Percentiles rank a stretch among this genome's conserved stretches.
These are phyloP conservation scores for Mucor circinelloides DNA, from an alignment of 371 early-diverging fungal species.

Conservation along the genomic window DNA sequence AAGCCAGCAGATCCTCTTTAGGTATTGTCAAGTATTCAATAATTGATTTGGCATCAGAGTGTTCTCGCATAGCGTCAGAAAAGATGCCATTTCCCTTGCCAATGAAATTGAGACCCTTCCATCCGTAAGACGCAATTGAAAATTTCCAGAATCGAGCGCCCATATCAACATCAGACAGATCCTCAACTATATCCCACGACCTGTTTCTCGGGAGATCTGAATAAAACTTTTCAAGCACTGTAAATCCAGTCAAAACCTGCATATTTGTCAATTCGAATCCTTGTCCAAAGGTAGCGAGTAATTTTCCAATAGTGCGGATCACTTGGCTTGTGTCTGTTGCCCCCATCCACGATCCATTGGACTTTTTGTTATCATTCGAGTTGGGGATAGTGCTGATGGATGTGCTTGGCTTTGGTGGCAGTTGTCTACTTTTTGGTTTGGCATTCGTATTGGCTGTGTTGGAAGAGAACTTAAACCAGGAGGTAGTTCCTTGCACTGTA, in stretches of 20 bases:
- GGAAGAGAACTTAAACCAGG: not conserved
- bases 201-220: slow-evolving; percentile 45
- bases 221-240: slow-evolving; percentile 68
- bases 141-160: slow-evolving; percentile 65
- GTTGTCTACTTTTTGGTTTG: not conserved
- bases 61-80: slow-evolving; percentile 68
- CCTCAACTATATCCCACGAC: slow-evolving; percentile 42
- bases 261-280: slow-evolving; percentile 79
- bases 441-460: not conserved
- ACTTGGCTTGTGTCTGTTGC: slow-evolving; percentile 55
- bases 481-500: not conserved
- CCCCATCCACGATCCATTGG: slow-evolving; percentile 25
- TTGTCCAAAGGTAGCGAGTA: slow-evolving; percentile 69
- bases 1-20: slow-evolving; percentile 74
- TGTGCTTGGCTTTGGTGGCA: not conserved
- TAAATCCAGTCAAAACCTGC: slow-evolving; percentile 75
- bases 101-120: slow-evolving; percentile 82
- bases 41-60: slow-evolving; percentile 74
- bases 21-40: slow-evolving; percentile 69
- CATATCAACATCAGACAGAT: slow-evolving; percentile 60
- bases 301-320: slow-evolving; percentile 58
- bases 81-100: slow-evolving; percentile 73
- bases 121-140: slow-evolving; percentile 77
- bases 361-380: not conserved
- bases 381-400: not conserved